phyloP scores from a whole-genome alignment of 2,329 filamentous ascomycete genomes.

The Exophiala xenobiotica region DNA sequence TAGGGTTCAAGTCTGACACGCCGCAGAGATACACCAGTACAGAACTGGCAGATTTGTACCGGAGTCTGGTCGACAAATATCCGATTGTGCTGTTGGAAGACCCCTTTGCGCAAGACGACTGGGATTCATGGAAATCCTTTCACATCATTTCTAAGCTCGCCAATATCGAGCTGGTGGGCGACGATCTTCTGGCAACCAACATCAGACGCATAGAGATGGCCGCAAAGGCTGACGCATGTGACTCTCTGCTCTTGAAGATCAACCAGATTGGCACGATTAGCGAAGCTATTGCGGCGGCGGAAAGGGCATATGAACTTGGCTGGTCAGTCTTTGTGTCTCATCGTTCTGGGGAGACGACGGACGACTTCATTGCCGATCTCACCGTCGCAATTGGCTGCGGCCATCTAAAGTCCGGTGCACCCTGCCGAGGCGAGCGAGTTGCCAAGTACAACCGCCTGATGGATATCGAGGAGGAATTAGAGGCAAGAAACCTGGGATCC shows the following conservation, averaged over 20 bases:
- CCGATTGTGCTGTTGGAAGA: constrained; percentile 44
- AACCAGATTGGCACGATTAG: constrained; percentile 47
- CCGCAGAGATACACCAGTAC: constrained; percentile 27
- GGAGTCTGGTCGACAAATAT: constrained; percentile 36
- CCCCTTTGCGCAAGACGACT: constrained; percentile 45
- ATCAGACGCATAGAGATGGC: constrained; percentile 37
- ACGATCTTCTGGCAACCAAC: constrained; percentile 45
- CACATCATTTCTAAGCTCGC: constrained; percentile 38
- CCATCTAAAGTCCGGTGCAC: constrained; percentile 44
- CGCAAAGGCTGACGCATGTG: constrained; percentile 41
- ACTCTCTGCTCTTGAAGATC: constrained; percentile 44
- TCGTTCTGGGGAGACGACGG: constrained; percentile 44
- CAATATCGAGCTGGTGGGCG: constrained; percentile 41
- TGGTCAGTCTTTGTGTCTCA: constrained; percentile 48
- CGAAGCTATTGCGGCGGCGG: constrained; percentile 41
- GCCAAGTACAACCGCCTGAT: constrained; percentile 47
- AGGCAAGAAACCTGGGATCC: constrained; percentile 3
- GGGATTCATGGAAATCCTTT: constrained; percentile 39
- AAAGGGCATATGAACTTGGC: constrained; percentile 35
- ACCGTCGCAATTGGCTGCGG: constrained; percentile 41
- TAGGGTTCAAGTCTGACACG: constrained; percentile 40
- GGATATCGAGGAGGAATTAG: constrained; percentile 40
- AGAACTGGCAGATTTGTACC: constrained; percentile 37
- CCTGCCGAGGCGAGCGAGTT: constrained; percentile 43
- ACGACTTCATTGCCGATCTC: constrained; percentile 48